phyloP scores from a whole-genome alignment of 2,329 filamentous ascomycete species.

The Herpotrichia juniperi region DNA sequence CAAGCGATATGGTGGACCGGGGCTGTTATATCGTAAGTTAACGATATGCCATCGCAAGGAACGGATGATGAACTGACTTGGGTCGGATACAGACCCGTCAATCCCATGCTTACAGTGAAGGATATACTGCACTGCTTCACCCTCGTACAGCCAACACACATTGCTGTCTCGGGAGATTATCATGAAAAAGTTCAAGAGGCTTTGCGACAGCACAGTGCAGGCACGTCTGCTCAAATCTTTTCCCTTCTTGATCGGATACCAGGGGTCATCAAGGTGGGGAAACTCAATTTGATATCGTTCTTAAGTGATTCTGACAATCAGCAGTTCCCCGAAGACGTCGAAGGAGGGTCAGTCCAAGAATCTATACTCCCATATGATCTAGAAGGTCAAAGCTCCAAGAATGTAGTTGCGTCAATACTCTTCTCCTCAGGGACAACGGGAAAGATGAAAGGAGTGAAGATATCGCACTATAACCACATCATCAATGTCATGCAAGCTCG shows the following conservation, averaged over 20 bases:
- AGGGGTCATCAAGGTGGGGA: constrained; percentile 7
- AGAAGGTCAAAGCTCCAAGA: constrained; percentile 12
- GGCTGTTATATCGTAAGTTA: constrained; percentile 15
- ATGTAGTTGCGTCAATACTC: constrained; percentile 14
- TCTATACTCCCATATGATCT: constrained; percentile 12
- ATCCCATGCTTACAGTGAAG: constrained; percentile 15
- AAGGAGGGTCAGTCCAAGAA: constrained; percentile 6
- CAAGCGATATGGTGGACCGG: constrained; percentile 18
- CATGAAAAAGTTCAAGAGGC: constrained; percentile 14
- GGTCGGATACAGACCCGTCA: constrained; percentile 12
- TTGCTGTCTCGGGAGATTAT: constrained; percentile 15
- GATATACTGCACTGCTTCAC: constrained; percentile 17
- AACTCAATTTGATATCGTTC: background rate
- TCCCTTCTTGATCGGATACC: constrained; percentile 11
- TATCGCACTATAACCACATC: constrained; percentile 16
- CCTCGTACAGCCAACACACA: constrained; percentile 15
- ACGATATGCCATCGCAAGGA: background rate
- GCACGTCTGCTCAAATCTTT: constrained; percentile 1
- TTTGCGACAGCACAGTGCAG: constrained; percentile 2
- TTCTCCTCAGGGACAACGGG: constrained; percentile 18
- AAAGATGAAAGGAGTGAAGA: constrained; percentile 16
- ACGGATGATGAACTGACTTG: background rate
- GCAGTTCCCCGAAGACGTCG: constrained; percentile 16
- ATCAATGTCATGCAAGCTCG: constrained; percentile 16
- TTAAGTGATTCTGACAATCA: background rate